Percentiles rank a stretch among this genome's conserved stretches.
These are phyloP conservation scores for Iberis amara DNA, from an alignment of 441 rosid genomes.

Conservation along the genomic window DNA sequence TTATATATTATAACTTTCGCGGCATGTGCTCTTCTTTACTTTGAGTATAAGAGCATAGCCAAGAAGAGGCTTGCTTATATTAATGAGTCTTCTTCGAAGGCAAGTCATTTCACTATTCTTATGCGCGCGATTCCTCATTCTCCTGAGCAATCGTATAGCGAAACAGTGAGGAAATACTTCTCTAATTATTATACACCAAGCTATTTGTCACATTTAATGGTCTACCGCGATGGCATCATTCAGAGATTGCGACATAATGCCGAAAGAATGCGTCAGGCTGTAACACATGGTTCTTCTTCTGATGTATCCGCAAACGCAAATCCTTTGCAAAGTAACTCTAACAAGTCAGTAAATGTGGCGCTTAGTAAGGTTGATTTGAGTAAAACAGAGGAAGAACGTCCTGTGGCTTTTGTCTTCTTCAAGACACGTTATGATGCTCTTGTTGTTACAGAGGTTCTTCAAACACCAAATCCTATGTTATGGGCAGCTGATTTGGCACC, in stretches of 20 bases:
- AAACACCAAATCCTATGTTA: conserved; percentile 83
- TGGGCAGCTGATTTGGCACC: conserved; percentile 94
- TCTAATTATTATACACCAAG: conserved; percentile 61
- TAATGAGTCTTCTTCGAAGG: conserved; percentile 46
- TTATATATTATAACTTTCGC: conserved; percentile 66
- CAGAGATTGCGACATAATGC: conserved; percentile 74
- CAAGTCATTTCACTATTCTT: conserved; percentile 78
- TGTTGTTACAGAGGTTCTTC: conserved; percentile 73
- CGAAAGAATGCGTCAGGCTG: conserved; percentile 49
- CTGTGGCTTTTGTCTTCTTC: conserved; percentile 89
- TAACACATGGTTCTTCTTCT: conserved; percentile 40
- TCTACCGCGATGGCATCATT: conserved; percentile 55
- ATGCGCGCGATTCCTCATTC: conserved; percentile 84
- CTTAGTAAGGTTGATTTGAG: conserved; percentile 29
- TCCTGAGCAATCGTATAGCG: conserved; percentile 55
- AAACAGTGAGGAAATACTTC: conserved; percentile 63
- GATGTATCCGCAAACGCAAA: conserved; percentile 35
- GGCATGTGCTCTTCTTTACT: conserved; percentile 78
- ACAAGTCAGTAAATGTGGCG: background rate
- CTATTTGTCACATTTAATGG: conserved; percentile 85
- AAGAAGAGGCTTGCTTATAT: conserved; percentile 70
- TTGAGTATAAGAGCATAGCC: conserved; percentile 74
- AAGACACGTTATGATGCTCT: conserved; percentile 81
- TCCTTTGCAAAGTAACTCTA: conserved; percentile 51
- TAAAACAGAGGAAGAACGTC: conserved; percentile 47